phyloP scores from a whole-genome alignment of 2,329 filamentous ascomycete genomes.

The Gliomastix tumulicola region DNA sequence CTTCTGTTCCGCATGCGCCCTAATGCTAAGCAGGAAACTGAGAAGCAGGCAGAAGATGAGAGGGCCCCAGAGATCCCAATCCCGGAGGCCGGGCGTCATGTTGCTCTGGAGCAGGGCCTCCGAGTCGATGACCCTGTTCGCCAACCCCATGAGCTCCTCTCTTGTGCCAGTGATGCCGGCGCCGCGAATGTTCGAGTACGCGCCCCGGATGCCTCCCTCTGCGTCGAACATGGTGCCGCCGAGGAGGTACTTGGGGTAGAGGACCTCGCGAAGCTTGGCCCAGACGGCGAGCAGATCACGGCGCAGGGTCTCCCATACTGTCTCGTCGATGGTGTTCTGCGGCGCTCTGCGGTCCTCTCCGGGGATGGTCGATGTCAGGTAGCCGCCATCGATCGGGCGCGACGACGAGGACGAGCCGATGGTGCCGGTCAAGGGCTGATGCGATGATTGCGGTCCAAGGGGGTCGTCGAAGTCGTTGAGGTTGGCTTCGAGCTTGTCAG shows the following conservation, averaged over 20 bases:
- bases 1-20: conserved; percentile 72
- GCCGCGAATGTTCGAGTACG: conserved; percentile 54
- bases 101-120: conserved; percentile 55
- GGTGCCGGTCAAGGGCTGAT: conserved; percentile 76
- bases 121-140: conserved; percentile 56
- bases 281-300: conserved; percentile 89
- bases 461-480: conserved; percentile 93
- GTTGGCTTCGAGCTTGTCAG: conserved; percentile 49
- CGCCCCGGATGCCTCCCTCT: conserved; percentile 47
- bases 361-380: conserved; percentile 81
- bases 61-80: conserved; percentile 98
- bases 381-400: conserved; percentile 61
- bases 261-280: conserved; percentile 96
- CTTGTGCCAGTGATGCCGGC: conserved; percentile 52
- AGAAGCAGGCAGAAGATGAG: conserved; percentile 88
- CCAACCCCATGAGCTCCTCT: conserved; percentile 55
- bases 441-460: conserved; percentile 59
- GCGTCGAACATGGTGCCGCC: conserved; percentile 58
- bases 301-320: conserved; percentile 93
- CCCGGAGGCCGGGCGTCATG: conserved; percentile 84
- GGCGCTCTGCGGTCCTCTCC: conserved; percentile 89
- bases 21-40: conserved; percentile 79
- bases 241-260: conserved; percentile 92
- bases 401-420: conserved; percentile 59
- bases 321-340: conserved; percentile 92